Evolutionary conservation across 2,329 filamentous ascomycete species (phyloP).

Genomic region (Sarocladiaceae sp.): DNA sequence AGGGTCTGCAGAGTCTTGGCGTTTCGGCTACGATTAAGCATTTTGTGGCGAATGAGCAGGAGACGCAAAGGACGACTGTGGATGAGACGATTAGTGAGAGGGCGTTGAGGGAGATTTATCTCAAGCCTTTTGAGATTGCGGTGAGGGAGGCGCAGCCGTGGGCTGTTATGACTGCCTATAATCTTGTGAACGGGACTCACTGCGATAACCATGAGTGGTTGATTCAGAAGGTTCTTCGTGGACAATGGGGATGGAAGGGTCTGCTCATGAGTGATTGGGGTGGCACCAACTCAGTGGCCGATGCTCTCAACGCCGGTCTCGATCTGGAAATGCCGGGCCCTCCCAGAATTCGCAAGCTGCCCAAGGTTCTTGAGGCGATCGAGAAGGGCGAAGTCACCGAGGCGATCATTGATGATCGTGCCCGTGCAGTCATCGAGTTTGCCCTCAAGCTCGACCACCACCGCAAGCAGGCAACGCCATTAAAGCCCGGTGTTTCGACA

Average conservation of each 20-base stretch:
- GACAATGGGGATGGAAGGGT: slow-evolving; percentile 13
- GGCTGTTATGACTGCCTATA: slow-evolving; percentile 35
- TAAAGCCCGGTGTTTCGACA: background rate
- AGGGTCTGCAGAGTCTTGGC: slow-evolving; percentile 19
- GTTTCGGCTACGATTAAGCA: slow-evolving; percentile 13
- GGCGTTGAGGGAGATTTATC: slow-evolving; percentile 32
- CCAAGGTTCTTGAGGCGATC: slow-evolving; percentile 18
- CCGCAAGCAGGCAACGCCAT: background rate
- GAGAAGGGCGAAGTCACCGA: slow-evolving; percentile 16
- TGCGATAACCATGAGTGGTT: slow-evolving; percentile 17
- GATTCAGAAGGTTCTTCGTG: slow-evolving; percentile 8
- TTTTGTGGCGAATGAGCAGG: slow-evolving; percentile 19
- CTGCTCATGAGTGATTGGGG: slow-evolving; percentile 14
- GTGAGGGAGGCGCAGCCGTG: slow-evolving; percentile 27
- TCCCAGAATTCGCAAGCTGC: slow-evolving; percentile 18
- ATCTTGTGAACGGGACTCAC: slow-evolving; percentile 34
- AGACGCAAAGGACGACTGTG: slow-evolving; percentile 28
- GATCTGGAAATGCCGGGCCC: slow-evolving; percentile 32
- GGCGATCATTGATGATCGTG: slow-evolving; percentile 20
- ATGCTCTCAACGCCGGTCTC: background rate
- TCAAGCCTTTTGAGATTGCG: slow-evolving; percentile 32
- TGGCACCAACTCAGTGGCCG: background rate
- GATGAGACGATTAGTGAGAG: slow-evolving; percentile 30
- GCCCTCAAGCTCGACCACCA: slow-evolving; percentile 18
- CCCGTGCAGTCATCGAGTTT: slow-evolving; percentile 25